Percentiles rank a stretch among this genome's conserved stretches.
Evolutionary conservation across 345 rosid genomes (phyloP).

Genomic region (Mallotus nudiflorus): DNA sequence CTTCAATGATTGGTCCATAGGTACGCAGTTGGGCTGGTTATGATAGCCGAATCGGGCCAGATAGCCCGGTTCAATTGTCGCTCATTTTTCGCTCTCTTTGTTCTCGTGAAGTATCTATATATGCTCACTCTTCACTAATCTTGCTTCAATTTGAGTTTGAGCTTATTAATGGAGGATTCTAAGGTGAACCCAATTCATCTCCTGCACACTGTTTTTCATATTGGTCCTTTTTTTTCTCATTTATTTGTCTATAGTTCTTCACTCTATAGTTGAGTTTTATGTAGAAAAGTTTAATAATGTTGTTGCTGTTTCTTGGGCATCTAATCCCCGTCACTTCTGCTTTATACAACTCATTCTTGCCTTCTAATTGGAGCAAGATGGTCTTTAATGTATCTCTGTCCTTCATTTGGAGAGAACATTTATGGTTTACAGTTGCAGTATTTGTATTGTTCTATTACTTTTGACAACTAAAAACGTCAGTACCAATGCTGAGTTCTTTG

Average conservation of each 20-base stretch:
- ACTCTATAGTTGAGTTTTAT: background rate
- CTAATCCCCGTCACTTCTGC: too few relatives aligned
- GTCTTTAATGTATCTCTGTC: too few relatives aligned
- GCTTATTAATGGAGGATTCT: slow-evolving; percentile 5
- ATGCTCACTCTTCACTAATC: background rate
- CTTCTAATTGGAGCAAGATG: too few relatives aligned
- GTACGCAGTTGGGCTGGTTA: too few relatives aligned
- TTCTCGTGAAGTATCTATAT: too few relatives aligned
- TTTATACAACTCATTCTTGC: too few relatives aligned
- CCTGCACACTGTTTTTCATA: too few relatives aligned
- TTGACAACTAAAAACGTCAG: background rate
- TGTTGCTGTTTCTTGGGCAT: background rate
- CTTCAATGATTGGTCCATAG: too few relatives aligned
- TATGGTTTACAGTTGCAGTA: background rate
- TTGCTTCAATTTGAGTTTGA: background rate
- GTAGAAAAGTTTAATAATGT: background rate
- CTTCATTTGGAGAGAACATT: too few relatives aligned
- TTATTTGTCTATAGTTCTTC: background rate
- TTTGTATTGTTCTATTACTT: background rate
- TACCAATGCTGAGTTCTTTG: background rate
- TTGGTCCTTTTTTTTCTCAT: background rate
- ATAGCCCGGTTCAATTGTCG: background rate
- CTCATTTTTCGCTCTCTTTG: background rate
- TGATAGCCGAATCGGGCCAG: background rate
- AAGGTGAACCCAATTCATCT: slow-evolving; percentile 5